Base-by-base conservation (phyloP, 1,284 basidiomycete species). In the Pholiota adiposa region DNA sequence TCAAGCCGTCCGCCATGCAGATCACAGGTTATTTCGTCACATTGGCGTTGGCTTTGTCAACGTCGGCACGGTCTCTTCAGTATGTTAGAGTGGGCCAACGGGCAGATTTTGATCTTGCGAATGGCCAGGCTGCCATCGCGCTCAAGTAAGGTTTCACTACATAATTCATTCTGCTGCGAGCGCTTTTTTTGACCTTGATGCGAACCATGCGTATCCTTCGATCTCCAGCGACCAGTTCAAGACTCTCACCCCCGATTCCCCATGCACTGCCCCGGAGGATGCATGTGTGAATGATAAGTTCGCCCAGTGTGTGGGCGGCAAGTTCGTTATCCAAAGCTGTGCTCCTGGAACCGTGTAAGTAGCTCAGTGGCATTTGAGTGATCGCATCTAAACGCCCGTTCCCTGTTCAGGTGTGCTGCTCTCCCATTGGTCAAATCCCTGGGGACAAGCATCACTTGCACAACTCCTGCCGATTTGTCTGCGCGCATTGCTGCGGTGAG, bases 71-170 rank as follows among this genome's bases (percentile, higher is more conserved):
- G 53, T 79, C 78, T 11, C 67, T 70, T 49, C 59, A 57, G 14
- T 54, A 60, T 19, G 34, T 64, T 29, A 41, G 41, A 54, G 70
- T 70, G 52, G 65, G 67, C 52, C 72, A 71, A 46, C 76, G 77
- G 53, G 77, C 72, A 25, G 72, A 66, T 18, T 77, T 82, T 67
- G 65, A 68, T 52, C 70, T 79, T 40, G 73, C 79, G 64, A 87
- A 86, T 69, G 84, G 83, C 56, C 69, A 83, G 63, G 81, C 81
- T 62, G 83, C 85, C 48, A 79, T 85, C 62, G 75, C 78, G 14
- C 69, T 78, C 23, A 86, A 86, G 86, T 83, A 56, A 56, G 79
- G 72, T 16, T 7, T 31, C 4, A 61, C 16, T 38, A 14, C n/a
- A n/a, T n/a, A n/a, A n/a, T n/a, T 11, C 19, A 19, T 46, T 54